A percentile compares a stretch with the other conserved stretches of the same genome.
These are phyloP conservation scores for Curvularia hawaiiensis DNA, from an alignment of 2,329 filamentous ascomycete species.

Conservation along the genomic window DNA sequence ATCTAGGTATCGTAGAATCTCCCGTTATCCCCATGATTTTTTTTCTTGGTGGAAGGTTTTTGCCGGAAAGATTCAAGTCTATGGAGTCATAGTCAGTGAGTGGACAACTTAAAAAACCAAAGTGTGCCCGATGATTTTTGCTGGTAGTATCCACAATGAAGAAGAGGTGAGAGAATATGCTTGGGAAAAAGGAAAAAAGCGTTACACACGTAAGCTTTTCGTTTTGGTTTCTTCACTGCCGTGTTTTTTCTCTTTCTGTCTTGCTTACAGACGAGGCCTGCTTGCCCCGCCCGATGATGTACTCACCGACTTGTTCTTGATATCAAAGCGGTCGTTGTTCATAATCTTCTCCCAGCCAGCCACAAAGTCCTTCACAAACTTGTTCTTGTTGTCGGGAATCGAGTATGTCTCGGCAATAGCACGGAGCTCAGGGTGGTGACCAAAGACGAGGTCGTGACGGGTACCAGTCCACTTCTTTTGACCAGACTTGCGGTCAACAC, in stretches of 20 bases:
- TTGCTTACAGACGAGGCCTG: slow-evolving; percentile 31
- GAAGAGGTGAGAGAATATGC: not conserved
- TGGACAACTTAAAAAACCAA: slow-evolving; percentile 14
- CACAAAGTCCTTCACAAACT: slow-evolving; percentile 75
- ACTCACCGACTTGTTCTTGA: slow-evolving; percentile 43
- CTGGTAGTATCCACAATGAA: not conserved
- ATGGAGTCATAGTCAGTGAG: slow-evolving; percentile 15
- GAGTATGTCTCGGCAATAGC: slow-evolving; percentile 74
- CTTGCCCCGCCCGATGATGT: slow-evolving; percentile 31
- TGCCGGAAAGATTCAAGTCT: slow-evolving; percentile 12
- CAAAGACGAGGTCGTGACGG: slow-evolving; percentile 72
- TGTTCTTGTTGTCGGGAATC: slow-evolving; percentile 61
- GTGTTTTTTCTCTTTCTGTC: not conserved
- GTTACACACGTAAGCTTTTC: not conserved
- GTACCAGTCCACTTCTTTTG: slow-evolving; percentile 71
- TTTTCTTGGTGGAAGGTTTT: not conserved
- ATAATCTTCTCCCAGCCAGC: slow-evolving; percentile 75
- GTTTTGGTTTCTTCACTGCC: not conserved
- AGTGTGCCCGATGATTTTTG: not conserved
- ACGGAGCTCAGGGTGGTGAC: slow-evolving; percentile 75
- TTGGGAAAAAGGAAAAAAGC: not conserved
- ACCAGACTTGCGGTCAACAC: slow-evolving; percentile 68
- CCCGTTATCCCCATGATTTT: not conserved
- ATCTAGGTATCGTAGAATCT: slow-evolving; percentile 14
- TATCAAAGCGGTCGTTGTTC: slow-evolving; percentile 73